Evolutionary conservation across 169 alveolate genomes (phyloP), one percentile per base, ranked within the genome.

Genomic region (Eimeria falciformis): DNA sequence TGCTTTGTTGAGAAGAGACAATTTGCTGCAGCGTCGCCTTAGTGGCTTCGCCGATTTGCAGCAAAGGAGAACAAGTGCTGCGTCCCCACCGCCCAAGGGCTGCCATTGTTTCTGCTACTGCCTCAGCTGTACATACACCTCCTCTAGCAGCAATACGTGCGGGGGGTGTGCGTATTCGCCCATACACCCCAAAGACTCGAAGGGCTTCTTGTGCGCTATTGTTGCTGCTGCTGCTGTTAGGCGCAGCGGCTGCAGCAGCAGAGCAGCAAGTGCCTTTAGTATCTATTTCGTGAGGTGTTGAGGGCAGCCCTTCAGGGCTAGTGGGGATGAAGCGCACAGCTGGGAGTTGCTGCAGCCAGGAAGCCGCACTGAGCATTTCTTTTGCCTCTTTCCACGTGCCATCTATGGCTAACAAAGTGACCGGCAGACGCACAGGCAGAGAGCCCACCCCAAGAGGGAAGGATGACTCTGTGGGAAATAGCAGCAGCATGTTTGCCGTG

Each of bases 61-160:
- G 55, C n/a, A 81, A n/a, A 65, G 77, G 21, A 7, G 89, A 33
- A 27, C 75, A 50, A 27, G 55, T 27, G 89, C 77, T 81, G 77
- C 93, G 88, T 69, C 84, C 77, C 90, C 90, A 89, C 21, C 56
- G 81, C 12, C 90, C 93, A 2, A 89, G 37, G 53, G 43, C 45
- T 2, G 90, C 84, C 62, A 89, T 55, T 43, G 81, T 65, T 3
- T 69, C 69, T 25, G 84, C 89, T 5, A 89, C 29, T 14, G 93
- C 93, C 62, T 89, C 93, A 27, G 93, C 93, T 27, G 93, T 89
- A 29, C 93, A 89, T 37, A 89, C 93, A 17, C 93, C 93, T 29
- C 93, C 93, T 14, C 55, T 82, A 7, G 83, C 93, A 21, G 90
- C 93, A 37, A 89, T 55, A 1, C 47, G 43, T 23, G 88, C 81